These are phyloP conservation scores for Hibiscus mutabilis DNA, from an alignment of 345 rosid species.

Conservation along the genomic window DNA sequence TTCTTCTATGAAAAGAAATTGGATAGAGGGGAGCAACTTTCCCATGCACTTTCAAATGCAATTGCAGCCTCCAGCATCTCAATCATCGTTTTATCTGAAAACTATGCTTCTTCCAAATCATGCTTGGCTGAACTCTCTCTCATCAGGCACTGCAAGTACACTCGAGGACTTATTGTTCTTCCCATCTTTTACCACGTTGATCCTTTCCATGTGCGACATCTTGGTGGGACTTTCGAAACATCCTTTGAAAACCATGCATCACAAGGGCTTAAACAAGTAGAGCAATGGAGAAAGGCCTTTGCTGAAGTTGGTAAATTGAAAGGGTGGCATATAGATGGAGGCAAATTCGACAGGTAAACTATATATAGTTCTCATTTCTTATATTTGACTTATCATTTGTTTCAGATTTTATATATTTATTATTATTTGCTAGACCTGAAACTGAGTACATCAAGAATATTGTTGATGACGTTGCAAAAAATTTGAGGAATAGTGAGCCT, in stretches of 20 bases:
- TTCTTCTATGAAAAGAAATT: too few species aligned
- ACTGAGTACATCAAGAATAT: not conserved
- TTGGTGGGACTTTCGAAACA: not conserved
- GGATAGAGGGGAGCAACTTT: not conserved
- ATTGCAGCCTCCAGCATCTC: not conserved
- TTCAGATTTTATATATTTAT: not conserved
- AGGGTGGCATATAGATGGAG: not conserved
- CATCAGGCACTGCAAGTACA: not conserved
- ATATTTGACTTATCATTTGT: not conserved
- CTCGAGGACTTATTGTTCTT: not conserved
- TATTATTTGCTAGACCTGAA: not conserved
- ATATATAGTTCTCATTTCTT: not conserved
- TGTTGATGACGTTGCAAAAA: not conserved
- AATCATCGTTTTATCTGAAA: not conserved
- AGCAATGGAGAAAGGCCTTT: too few species aligned
- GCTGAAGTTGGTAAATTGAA: too few species aligned
- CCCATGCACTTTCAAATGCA: not conserved
- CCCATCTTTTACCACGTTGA: not conserved
- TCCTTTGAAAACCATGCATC: too few species aligned
- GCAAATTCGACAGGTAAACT: not conserved
- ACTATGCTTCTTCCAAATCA: slow-evolving; percentile 2
- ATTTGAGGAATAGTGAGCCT: not conserved
- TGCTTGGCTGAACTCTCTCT: not conserved
- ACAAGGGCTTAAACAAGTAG: too few species aligned
- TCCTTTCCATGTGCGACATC: not conserved